Evolutionary conservation across 139 green algal genomes (phyloP), one percentile per base, ranked within the genome.

Genomic region (Picochlorum sp.): DNA sequence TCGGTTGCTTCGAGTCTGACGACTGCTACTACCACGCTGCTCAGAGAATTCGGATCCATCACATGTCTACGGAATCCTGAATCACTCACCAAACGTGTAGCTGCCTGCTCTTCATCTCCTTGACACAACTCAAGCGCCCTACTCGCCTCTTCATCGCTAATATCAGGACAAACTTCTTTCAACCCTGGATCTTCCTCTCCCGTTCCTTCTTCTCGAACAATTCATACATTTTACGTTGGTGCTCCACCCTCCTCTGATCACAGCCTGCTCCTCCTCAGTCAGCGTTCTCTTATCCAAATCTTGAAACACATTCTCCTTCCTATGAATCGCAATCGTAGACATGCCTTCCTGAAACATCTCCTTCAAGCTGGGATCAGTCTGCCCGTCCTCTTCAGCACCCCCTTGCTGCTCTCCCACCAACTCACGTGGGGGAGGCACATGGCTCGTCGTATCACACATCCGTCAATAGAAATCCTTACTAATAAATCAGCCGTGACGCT

Each of bases 261-360:
- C 89, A 20, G 66, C 20, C 45, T 88, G 52, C 70, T 94, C 86
- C 58, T 85, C 72, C 7, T 85, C 69, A 5, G 83, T 92, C 6
- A 94, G 77, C 7, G 58, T 71, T 14, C 86, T 73, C 37, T 83
- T 75, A 55, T 91, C 86, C n/a, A 94, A 65, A 38, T 83, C 69
- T 62, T 87, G 83, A 56, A 92, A 94, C 11, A 92, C 57, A 67
- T 94, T 85, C 7, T 85, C 81, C 1, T 73, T 84, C 54, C 86
- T 94, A 70, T 66, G 61, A 18, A 24, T 55, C 0, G 18, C 61
- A 13, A 66, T 66, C n/a, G 26, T 14, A 9, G 32, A 21, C 23
- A 66, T 55, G 15, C 61, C 61, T 66, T 66, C 61, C 23, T 24
- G 18, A 45, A 66, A 66, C 61, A 66, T 59, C 15, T 38, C 38